Percentiles rank a stretch among this genome's conserved stretches.
Evolutionary conservation across 2,329 filamentous ascomycete species (phyloP).

Genomic region (Huntiella moniliformis): DNA sequence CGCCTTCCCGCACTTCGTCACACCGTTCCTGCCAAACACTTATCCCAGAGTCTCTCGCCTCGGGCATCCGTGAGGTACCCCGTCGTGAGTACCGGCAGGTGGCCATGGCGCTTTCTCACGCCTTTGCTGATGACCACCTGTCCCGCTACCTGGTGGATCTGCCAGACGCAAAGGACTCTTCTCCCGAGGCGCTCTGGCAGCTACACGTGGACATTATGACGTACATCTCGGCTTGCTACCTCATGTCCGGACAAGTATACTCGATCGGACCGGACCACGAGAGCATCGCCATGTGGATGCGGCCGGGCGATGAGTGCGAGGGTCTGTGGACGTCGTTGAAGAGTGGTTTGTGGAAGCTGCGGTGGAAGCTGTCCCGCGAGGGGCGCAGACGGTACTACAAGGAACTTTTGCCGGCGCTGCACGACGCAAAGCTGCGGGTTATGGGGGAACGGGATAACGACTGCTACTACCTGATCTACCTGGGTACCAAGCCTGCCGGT

Average conservation of each 20-base stretch:
- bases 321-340: constrained; percentile 53
- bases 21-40: too few species aligned
- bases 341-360: constrained; percentile 59
- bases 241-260: constrained; percentile 54
- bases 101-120: constrained; percentile 52
- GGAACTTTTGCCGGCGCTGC: constrained; percentile 58
- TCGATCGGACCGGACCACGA: constrained; percentile 60
- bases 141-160: constrained; percentile 57
- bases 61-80: constrained; percentile 24
- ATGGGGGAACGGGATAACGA: constrained; percentile 48
- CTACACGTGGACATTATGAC: constrained; percentile 61
- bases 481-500: constrained; percentile 54
- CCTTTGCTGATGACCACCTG: constrained; percentile 58
- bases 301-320: constrained; percentile 55
- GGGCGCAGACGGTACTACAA: constrained; percentile 55
- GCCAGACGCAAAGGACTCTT: constrained; percentile 43
- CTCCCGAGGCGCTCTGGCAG: constrained; percentile 52
- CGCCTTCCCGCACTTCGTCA: constrained; percentile 18
- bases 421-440: constrained; percentile 50
- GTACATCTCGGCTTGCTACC: constrained; percentile 59
- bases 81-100: constrained; percentile 52
- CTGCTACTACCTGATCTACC: constrained; percentile 68
- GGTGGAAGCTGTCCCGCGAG: constrained; percentile 54
- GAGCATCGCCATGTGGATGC: constrained; percentile 64
- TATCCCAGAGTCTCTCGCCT: too few species aligned